phyloP scores from a whole-genome alignment of 1,284 basidiomycete genomes.

The Cutaneotrichosporon cavernicola region DNA sequence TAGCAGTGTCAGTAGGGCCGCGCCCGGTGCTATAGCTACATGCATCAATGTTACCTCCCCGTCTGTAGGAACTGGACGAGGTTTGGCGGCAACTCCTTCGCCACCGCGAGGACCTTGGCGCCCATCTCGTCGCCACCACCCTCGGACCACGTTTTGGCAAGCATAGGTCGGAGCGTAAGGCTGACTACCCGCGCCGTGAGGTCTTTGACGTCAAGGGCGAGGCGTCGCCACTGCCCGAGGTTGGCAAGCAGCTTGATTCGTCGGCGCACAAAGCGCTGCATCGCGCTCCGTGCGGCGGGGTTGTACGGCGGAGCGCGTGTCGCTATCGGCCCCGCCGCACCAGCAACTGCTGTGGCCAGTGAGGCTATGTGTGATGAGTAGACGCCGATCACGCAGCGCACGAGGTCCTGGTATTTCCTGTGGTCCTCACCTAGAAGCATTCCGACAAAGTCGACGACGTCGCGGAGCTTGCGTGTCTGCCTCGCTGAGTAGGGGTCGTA shows the following conservation, averaged over 20 bases:
- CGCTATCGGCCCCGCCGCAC: conserved; percentile 34
- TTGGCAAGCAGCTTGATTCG: conserved; percentile 71
- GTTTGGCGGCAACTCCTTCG: conserved; percentile 33
- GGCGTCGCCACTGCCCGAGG: conserved; percentile 71
- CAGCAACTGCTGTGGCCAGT: conserved; percentile 55
- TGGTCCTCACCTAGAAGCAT: conserved; percentile 68
- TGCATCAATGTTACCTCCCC: conserved; percentile 25
- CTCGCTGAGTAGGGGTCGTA: conserved; percentile 77
- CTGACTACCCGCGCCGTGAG: conserved; percentile 63
- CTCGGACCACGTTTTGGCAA: conserved; percentile 79
- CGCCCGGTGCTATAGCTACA: conserved; percentile 8
- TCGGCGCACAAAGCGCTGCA: conserved; percentile 68
- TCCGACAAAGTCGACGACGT: conserved; percentile 78
- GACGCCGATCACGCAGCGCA: conserved; percentile 62
- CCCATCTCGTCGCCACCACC: conserved; percentile 70
- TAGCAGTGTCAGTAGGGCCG: conserved; percentile 5
- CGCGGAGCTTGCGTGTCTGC: conserved; percentile 65
- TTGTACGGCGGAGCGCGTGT: conserved; percentile 64
- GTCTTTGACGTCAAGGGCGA: conserved; percentile 61
- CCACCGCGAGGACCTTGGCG: conserved; percentile 53
- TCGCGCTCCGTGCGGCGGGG: conserved; percentile 69
- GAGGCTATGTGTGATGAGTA: conserved; percentile 63
- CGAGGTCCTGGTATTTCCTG: conserved; percentile 65
- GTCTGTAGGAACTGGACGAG: conserved; percentile 33
- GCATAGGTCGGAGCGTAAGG: conserved; percentile 65